Evolutionary conservation across 202 grass and related monocot genomes (phyloP).

Genomic region (Eragrostis tef): DNA sequence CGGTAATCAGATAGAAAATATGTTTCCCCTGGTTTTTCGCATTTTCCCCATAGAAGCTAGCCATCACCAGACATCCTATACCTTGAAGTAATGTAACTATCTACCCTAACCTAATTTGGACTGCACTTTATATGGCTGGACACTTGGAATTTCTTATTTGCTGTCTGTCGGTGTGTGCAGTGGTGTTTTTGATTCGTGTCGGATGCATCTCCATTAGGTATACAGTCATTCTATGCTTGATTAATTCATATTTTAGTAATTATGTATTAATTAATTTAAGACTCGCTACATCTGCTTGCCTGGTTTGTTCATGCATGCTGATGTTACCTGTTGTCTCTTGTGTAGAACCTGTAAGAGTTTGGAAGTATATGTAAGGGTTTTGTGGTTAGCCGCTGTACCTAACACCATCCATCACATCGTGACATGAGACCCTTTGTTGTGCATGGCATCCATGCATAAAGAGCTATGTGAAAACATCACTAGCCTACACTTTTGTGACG

Average conservation of each 20-base stretch:
- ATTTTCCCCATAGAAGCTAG: too few species aligned
- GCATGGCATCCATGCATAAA: not conserved
- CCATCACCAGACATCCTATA: not conserved
- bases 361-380: not conserved
- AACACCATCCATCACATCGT: constrained; percentile 21
- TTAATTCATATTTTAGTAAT: too few species aligned
- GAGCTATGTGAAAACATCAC: not conserved
- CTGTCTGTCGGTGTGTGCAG: too few species aligned
- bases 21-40: not conserved
- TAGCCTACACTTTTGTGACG: constrained; percentile 19
- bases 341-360: constrained; percentile 14
- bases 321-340: constrained; percentile 30
- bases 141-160: too few species aligned
- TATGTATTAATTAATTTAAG: too few species aligned
- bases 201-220: too few species aligned
- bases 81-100: not conserved
- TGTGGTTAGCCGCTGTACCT: constrained; percentile 18
- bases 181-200: too few species aligned
- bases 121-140: too few species aligned
- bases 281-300: too few species aligned
- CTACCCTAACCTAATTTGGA: not conserved
- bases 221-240: too few species aligned
- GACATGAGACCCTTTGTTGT: not conserved
- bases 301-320: not conserved
- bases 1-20: too few species aligned